Base-by-base conservation (phyloP, 306 rosid genomes). In the Casuarina cunninghamiana region DNA sequence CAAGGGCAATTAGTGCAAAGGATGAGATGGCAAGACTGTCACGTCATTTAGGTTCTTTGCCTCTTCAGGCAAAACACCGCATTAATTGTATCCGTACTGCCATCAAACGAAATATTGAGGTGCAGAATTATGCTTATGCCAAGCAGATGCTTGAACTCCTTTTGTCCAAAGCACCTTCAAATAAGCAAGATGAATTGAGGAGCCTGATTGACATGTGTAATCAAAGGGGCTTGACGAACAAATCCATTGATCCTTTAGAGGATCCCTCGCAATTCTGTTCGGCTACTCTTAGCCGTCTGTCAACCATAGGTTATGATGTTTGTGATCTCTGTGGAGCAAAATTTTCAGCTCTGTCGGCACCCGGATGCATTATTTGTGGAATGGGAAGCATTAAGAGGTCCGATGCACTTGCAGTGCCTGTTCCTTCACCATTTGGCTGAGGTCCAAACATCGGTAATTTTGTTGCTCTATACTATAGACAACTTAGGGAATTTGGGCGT, bases 21-120 rank as follows among this genome's bases (percentile, higher is more conserved):
- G 99, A 91, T 75, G 99, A 95, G 90, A 95, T 95, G 99, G 97
- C 91, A 66, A 93, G 99, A 77, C 93, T 95, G 61, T 87, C 99
- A 12, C 97, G 99, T 72, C 97, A 95, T 85, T 84, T 95, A 6
- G 99, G 97, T 84, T 93, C 99, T 6, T 88, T 95, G 87, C 99
- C 99, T 67, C 97, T 95, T 81, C 89, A 89, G 65, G 97, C 99
- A 21, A 93, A 89, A 84, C 99, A 95, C 85, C 86, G 99, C 67
- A 95, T 93, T 84, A 91, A 93, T 77, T 95, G 99, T 90, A 89
- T 95, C 67, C 92, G 99, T 75, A 95, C 99, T 72, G 97, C 97
- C 77, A 92, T 95, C 58, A 93, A 95, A 83, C 90, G 97, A 65
- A 95, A 95, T 81, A 95, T 93, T 88, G 99, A 93, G 81, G 99